phyloP scores from a whole-genome alignment of 1,284 basidiomycete genomes.

The Erythrobasidium hasegawianum region DNA sequence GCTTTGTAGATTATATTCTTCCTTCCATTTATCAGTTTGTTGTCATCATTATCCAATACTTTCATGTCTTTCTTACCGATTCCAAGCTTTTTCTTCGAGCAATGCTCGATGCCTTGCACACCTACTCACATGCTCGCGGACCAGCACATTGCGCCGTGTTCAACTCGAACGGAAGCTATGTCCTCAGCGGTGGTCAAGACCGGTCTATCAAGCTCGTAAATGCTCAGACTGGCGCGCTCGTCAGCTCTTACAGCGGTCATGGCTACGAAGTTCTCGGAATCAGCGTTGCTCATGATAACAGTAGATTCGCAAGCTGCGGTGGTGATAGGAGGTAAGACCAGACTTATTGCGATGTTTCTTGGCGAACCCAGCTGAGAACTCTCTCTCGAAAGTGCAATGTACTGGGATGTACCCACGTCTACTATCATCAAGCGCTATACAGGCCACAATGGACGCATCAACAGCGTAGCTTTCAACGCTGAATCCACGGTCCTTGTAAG shows the following conservation, averaged over 20 bases:
- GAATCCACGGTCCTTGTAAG: slow-evolving; percentile 80
- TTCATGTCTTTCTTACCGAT: background rate
- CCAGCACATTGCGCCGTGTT: slow-evolving; percentile 48
- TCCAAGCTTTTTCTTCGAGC: background rate
- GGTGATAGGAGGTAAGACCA: slow-evolving; percentile 62
- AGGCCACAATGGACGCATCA: slow-evolving; percentile 85
- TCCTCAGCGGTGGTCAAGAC: slow-evolving; percentile 87
- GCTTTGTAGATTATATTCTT: slow-evolving; percentile 10
- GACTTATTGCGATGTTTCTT: too few species aligned
- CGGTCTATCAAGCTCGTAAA: slow-evolving; percentile 88
- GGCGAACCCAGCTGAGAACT: too few species aligned
- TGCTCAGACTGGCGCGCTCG: slow-evolving; percentile 71
- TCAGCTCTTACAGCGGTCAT: slow-evolving; percentile 85
- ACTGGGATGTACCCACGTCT: slow-evolving; percentile 93
- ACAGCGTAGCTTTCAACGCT: slow-evolving; percentile 82
- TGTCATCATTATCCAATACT: slow-evolving; percentile 4
- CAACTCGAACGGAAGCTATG: slow-evolving; percentile 70
- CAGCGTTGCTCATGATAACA: slow-evolving; percentile 78
- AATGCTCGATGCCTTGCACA: slow-evolving; percentile 25
- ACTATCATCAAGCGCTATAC: slow-evolving; percentile 72
- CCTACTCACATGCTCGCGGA: slow-evolving; percentile 41
- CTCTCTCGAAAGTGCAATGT: slow-evolving; percentile 69
- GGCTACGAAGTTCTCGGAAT: slow-evolving; percentile 90
- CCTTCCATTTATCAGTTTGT: background rate
- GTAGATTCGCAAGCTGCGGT: slow-evolving; percentile 86